These are phyloP conservation scores for Geranium brycei DNA, from an alignment of 345 rosid genomes.

Conservation along the genomic window DNA sequence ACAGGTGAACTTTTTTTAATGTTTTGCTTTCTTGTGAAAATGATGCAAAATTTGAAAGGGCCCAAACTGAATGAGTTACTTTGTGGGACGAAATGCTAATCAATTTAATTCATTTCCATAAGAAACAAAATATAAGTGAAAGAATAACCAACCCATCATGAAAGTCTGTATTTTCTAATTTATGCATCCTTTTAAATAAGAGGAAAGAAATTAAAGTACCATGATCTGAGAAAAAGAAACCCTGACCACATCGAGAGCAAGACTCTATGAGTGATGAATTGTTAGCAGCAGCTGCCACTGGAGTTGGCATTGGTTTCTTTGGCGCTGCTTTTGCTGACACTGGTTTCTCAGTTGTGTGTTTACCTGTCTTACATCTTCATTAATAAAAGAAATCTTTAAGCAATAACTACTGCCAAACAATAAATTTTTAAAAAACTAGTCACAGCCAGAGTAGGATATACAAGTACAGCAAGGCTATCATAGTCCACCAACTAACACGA, in stretches of 20 bases:
- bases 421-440: not conserved
- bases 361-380: constrained; percentile 85
- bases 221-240: constrained; percentile 95
- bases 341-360: constrained; percentile 89
- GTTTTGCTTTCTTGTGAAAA: not conserved
- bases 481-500: not conserved
- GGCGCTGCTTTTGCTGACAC: constrained; percentile 26
- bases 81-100: not conserved
- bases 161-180: not conserved
- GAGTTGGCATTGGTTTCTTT: constrained; percentile 21
- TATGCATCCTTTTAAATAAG: not conserved
- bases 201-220: constrained; percentile 26
- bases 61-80: not conserved
- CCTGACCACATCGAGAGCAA: constrained; percentile 80
- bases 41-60: not conserved
- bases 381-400: constrained; percentile 13
- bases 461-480: not conserved
- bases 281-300: constrained; percentile 22
- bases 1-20: too few relatives aligned
- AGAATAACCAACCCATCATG: not conserved
- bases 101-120: not conserved
- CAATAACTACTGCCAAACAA: not conserved
- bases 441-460: not conserved
- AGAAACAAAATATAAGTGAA: not conserved
- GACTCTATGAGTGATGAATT: constrained; percentile 40